Evolutionary conservation across 1,284 basidiomycete species (phyloP), one percentile per base, ranked within the genome.

Genomic region (Ceratobasidium sp.): DNA sequence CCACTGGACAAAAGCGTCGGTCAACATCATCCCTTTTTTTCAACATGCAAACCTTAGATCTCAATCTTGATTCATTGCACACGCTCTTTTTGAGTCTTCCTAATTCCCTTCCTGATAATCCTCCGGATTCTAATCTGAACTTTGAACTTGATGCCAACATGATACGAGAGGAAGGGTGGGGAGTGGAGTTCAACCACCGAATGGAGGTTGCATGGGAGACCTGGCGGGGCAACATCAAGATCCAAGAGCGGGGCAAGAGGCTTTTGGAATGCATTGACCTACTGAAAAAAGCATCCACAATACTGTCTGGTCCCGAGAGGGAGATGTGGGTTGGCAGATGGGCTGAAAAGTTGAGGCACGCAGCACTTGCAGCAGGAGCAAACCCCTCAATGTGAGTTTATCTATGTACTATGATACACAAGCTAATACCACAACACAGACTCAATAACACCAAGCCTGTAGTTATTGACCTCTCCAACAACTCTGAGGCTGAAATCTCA

Each of bases 131-230:
- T 25, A 54, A 32, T 34, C 53, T 54, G 10, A 34, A 35, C 31
- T 54, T 54, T 54, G 53, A 54, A 12, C 32, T 54, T 10, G 53
- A 54, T 29, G 10, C 32, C 4, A 20, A 20, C 3, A 15, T 54
- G 20, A 29, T 34, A 34, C 13, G 29, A 22, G 31, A 22, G 8
- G 54, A 56, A 25, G 54, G 54, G 5, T 56, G 31, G 54, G 54
- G 34, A 20, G 32, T 38, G 3, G 32, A 56, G 35, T 40, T 56
- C 54, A 56, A 56, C 20, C 32, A 25, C 4, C 31, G 35, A 12
- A 38, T 56, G 54, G 54, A 56, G 22, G 35, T 56, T 2, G 54
- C 34, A 5, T 56, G 54, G 54, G 15, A 40, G 20, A 38, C 54
- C 1, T 56, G 54, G 54, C 22, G 22, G n/a, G 54, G 54, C 54